A percentile compares a stretch with the other conserved stretches of the same genome.
Evolutionary conservation across 805 yeast genomes (phyloP).

Genomic region (Candida gorgasii): DNA sequence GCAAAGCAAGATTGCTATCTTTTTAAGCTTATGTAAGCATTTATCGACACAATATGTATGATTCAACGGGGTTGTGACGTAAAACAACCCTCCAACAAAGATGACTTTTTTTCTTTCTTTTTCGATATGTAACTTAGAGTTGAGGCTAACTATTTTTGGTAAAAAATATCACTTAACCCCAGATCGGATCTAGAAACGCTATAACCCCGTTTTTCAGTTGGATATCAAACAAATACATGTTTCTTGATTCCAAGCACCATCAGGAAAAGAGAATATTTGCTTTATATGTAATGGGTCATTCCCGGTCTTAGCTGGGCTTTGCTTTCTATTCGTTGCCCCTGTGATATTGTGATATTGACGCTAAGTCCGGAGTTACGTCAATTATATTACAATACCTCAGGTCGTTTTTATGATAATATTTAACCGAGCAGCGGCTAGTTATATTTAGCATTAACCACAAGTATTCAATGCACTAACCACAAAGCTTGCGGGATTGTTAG

Average conservation of each 20-base stretch:
- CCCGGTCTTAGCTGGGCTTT: too few species aligned
- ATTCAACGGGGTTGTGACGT: background rate
- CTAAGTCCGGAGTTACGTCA: background rate
- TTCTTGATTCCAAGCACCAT: too few species aligned
- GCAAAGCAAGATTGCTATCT: conserved; percentile 2
- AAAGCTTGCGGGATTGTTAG: too few species aligned
- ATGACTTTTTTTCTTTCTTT: background rate
- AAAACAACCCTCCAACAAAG: background rate
- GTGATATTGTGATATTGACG: too few species aligned
- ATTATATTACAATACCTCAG: background rate
- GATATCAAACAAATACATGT: too few species aligned
- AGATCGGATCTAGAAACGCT: background rate
- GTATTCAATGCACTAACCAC: background rate
- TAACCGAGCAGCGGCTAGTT: background rate
- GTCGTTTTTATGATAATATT: background rate
- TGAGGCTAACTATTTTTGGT: background rate
- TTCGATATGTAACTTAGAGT: background rate
- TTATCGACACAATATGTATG: background rate
- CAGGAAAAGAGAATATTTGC: too few species aligned
- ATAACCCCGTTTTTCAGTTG: too few species aligned
- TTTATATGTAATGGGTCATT: too few species aligned
- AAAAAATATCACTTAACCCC: background rate
- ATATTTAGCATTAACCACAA: background rate
- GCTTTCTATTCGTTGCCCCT: too few species aligned
- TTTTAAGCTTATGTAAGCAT: background rate